Base-by-base conservation (phyloP, 768 basidiomycete species). In the Nidularia sp. region DNA sequence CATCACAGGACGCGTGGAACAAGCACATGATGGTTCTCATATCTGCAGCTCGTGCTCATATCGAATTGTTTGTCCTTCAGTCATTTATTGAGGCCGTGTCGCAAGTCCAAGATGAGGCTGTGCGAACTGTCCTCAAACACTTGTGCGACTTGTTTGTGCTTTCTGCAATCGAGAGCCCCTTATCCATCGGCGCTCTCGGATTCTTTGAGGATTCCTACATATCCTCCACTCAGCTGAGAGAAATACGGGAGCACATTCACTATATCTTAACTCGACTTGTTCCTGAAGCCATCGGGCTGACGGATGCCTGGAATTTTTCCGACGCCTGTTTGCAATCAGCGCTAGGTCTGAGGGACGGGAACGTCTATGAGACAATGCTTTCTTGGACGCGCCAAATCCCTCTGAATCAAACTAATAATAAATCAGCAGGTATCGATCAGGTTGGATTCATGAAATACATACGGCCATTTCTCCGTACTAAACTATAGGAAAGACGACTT, bases 291-390 rank as follows among this genome's bases (percentile, higher is more conserved):
- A 49, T 66, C 9, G 61, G 55, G 0, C 44, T 66, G 18, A 55
- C 61, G 6, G 62, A 66, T 42, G 62, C 61, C 1, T 62, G 62
- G 64, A 60, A 58, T 29, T 66, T 64, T 39, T 56, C 61, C 6
- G 62, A 64, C 41, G 62, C 60, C 4, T 60, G 58, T 53, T 45
- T 66, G 6, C 49, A 52, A 13, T 59, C 58, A 1, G 61, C 60
- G 12, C 35, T 66, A 8, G 64, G 64, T 6, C 52, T 51, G 36
- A 56, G 59, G 45, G 64, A 66, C 41, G 62, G 64, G 3, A 58
- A 62, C 45, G 57, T 62, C 4, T 63, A 64, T 22, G 61, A 62
- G 49, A 53, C 52, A 6, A 45, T 63, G 51, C 52, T 65, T 47
- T 50, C 48, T 1, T 65, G 64, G 64, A 63, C 64, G 22, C 57